These are phyloP conservation scores for Fusarium compactum DNA, from an alignment of 2,329 filamentous ascomycete genomes.

Conservation along the genomic window DNA sequence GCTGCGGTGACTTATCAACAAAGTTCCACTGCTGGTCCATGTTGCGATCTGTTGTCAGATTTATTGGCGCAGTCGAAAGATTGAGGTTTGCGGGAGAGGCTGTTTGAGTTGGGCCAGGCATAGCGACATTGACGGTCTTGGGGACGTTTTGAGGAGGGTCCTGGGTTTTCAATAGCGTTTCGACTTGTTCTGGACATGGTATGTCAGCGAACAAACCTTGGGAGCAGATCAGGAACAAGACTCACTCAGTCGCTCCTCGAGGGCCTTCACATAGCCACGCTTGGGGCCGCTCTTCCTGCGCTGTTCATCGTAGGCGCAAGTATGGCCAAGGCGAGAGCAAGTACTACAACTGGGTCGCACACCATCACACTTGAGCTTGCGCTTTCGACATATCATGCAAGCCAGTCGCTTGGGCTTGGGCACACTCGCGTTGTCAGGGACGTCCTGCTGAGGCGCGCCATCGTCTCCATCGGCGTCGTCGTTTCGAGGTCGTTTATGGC, in stretches of 20 bases:
- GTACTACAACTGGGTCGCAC: slow-evolving; percentile 87
- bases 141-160: slow-evolving; percentile 59
- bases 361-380: slow-evolving; percentile 93
- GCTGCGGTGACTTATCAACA: slow-evolving; percentile 65
- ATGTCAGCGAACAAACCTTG: slow-evolving; percentile 36
- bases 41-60: slow-evolving; percentile 61
- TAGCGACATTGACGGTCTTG: slow-evolving; percentile 49
- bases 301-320: slow-evolving; percentile 91
- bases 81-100: slow-evolving; percentile 45
- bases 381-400: slow-evolving; percentile 91
- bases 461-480: slow-evolving; percentile 52
- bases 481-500: slow-evolving; percentile 46
- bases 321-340: slow-evolving; percentile 86
- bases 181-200: slow-evolving; percentile 80
- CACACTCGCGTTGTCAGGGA: slow-evolving; percentile 67
- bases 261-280: slow-evolving; percentile 91
- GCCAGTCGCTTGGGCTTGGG: slow-evolving; percentile 93
- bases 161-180: slow-evolving; percentile 87
- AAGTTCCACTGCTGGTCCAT: slow-evolving; percentile 67
- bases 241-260: slow-evolving; percentile 93
- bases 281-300: slow-evolving; percentile 95
- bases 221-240: slow-evolving; percentile 2
- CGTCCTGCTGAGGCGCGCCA: slow-evolving; percentile 54
- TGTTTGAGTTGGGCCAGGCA: slow-evolving; percentile 49
- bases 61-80: slow-evolving; percentile 61